Evolutionary conservation across 2,329 filamentous ascomycete species (phyloP), one percentile per base, ranked within the genome.

Genomic region (Chalaropsis ovoidea): DNA sequence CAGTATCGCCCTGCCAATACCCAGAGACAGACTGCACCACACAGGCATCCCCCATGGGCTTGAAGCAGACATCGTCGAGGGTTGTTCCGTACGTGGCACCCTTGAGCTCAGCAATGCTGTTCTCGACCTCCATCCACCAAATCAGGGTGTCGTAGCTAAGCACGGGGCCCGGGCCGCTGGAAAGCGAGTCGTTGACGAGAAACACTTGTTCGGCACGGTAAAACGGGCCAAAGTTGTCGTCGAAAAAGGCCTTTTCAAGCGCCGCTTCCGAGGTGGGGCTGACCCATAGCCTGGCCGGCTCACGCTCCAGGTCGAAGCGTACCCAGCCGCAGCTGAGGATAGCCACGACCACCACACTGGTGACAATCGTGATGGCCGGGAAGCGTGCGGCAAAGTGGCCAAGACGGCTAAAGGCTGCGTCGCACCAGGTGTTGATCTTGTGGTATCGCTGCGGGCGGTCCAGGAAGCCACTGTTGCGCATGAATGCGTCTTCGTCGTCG

Each of bases 201-300:
- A 99, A 99, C 0, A 86, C 84, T 76, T 99, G 94, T 74, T 99
- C 89, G 0, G 92, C 88, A 49, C 94, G 88, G 76, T 94, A 99
- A 72, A 99, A 99, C 0, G 93, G 91, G 0, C 94, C 95, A 73
- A 99, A 99, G 70, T 90, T 91, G 43, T 83, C 75, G 73, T 99
- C 95, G 69, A 97, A 99, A 73, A 95, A 99, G 1, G 82, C 82
- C 77, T 99, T 99, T 74, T 99, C 93, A 73, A 90, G 83, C 0
- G 94, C 94, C 22, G 95, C 93, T 61, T 86, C 84, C 3, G 94
- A 97, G 8, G 88, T 88, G 7, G 94, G 94, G 71, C 93, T 92
- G n/a, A 99, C 94, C 94, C 94, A 99, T 8, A 99, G 79, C 61
- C 89, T 86, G 11, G 95, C 94, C 5, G 94, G 94, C 68, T 97